Base-by-base conservation (phyloP, 1,139 yeast species). In the Hyphopichia burtonii region DNA sequence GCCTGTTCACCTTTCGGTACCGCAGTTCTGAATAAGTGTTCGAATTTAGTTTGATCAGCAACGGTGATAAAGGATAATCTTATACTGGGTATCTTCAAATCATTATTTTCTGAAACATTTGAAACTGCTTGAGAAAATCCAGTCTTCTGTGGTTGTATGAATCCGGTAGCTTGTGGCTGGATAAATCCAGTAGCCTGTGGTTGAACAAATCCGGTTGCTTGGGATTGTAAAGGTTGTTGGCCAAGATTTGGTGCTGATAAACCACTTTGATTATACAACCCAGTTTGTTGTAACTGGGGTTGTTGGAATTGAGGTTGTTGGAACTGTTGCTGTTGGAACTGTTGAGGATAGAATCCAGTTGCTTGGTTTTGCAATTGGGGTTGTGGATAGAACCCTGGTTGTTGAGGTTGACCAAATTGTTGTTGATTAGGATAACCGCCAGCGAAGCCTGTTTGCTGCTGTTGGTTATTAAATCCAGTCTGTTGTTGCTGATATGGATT, bases 1-100 rank as follows among this genome's bases (percentile, higher is more conserved):
- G 96, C 79, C 52, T 75, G 84, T 42, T 90, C 94, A 17, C 91
- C 87, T 31, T 76, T 70, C n/a, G 86, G 79, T 30, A 89, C 88
- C 5, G 88, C 83, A 6, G 87, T 77, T 48, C 90, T 69, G 59
- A 91, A 93, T 50, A 93, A 71, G 53, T 82, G 82, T 59, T 88
- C 96, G 57, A 88, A 93, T 62, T 88, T 86, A 46, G 76, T 75
- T 67, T 93, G 98, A 61, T 90, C 98, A 34, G 81, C 80, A 16
- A 86, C 83, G 3, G 95, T 82, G 50, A 93, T 80, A 57, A 93
- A 93, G 10, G 96, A 83, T 43, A 93, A 73, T 50, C 97, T 76
- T 46, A 84, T 83, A 44, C 65, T 65, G 18, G 89, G 90, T 47
- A 82, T 80, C 53, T 79, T 81, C 51, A 72, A 56, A 28, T 64